phyloP scores from a whole-genome alignment of 352 stramenopile species.

The Peronospora belbahrii region DNA sequence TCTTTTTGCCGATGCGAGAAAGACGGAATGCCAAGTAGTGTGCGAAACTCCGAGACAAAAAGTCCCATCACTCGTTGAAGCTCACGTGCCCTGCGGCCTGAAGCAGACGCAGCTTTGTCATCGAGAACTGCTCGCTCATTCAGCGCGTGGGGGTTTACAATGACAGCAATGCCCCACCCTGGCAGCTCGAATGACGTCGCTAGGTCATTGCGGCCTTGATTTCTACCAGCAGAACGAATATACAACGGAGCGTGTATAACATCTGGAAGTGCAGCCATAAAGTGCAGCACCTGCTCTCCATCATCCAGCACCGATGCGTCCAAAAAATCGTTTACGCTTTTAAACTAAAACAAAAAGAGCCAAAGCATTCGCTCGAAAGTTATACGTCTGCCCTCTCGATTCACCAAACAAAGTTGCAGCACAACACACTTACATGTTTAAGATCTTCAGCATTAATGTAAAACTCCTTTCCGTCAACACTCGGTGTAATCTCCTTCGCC shows the following conservation, averaged over 20 bases:
- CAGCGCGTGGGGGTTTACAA: conserved; percentile 37
- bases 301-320: conserved; percentile 57
- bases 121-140: conserved; percentile 1
- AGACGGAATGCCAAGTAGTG: conserved; percentile 46
- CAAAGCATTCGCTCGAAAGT: neutral
- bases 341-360: conserved; percentile 39
- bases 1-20: conserved; percentile 36
- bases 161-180: conserved; percentile 52
- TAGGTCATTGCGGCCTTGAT: conserved; percentile 6
- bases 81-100: conserved; percentile 15
- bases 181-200: conserved; percentile 66
- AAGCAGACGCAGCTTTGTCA: neutral
- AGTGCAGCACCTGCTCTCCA: conserved; percentile 67
- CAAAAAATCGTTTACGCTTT: conserved; percentile 69
- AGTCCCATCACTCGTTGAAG: conserved; percentile 56
- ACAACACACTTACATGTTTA: conserved; percentile 40
- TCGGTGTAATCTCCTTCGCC: conserved; percentile 41
- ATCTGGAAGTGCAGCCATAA: conserved; percentile 61
- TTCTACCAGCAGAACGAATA: conserved; percentile 27
- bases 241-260: conserved; percentile 40
- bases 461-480: conserved; percentile 23
- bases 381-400: neutral
- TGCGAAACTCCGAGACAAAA: conserved; percentile 59
- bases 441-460: conserved; percentile 56
- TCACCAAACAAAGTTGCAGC: neutral